Evolutionary conservation across 2,329 filamentous ascomycete species (phyloP), one percentile per base, ranked within the genome.

Genomic region (Achaetomium macrosporum): DNA sequence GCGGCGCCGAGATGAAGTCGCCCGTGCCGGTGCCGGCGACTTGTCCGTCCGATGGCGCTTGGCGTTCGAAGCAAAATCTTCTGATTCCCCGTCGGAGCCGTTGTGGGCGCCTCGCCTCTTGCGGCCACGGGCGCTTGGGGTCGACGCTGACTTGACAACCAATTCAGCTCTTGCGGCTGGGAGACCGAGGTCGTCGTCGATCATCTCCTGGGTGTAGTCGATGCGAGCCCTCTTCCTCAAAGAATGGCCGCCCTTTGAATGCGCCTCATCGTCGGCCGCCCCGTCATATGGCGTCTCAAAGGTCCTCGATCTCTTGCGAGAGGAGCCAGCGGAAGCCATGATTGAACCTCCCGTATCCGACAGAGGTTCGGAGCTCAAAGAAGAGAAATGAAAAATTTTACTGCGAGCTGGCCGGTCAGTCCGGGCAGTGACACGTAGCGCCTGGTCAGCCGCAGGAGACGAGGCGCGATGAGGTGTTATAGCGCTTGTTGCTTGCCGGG

Each of bases 191-290:
- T 65, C 62, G 30, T 71, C 66, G 41, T 81, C 77, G 55, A 79
- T 76, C 50, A 75, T 73, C 56, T 76, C 72, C 58, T 79, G 76
- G 33, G 76, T 77, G 69, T 82, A 82, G 65, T 82, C 78, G 57
- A 82, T 72, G 54, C 77, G 77, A 47, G 76, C 70, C 49, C 79
- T 73, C 65, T 77, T 80, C 58, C 79, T 73, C 30, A 83, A 72
- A 33, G 78, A 79, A 66, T 82, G 79, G 45, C 79, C 78, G 48
- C 79, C 79, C 64, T 82, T 79, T 54, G 72, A 74, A 57, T 74
- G 69, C 36, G 71, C 68, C 19, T 78, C 76, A 42, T 75, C 74
- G n/a, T 72, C 71, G 13, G 67, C 71, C 51, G 66, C 62, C 42
- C 61, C 63, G 31, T 68, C 63, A 37, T 63, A 61, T 48, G 68